Evolutionary conservation across 352 stramenopile species (phyloP), one percentile per base, ranked within the genome.

Genomic region (Pythium pyrilobum): DNA sequence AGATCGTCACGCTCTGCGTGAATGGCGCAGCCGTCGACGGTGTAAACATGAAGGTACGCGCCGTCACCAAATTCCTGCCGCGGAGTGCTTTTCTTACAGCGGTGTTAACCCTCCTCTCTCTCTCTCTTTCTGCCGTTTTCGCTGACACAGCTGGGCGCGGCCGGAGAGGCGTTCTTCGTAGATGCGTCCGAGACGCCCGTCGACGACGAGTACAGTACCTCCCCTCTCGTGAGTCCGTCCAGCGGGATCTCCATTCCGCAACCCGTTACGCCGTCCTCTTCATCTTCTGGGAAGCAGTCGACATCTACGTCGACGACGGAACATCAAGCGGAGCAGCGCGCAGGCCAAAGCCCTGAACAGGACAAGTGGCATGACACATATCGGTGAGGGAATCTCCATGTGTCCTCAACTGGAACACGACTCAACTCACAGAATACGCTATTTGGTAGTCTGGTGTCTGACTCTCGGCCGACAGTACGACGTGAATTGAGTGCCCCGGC

Each of bases 161-260:
- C 72, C 3, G 83, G 83, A 12, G 79, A 94, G 43, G 83, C 76
- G 6, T 89, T 86, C 66, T 94, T 94, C 52, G 75, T 91, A 6
- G 72, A 88, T 31, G 54, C 72, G 37, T 74, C 82, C 46, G 56
- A 81, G 10, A 62, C 82, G 32, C 72, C 68, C 1, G 76, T 85
- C 16, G 70, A 82, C 18, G 71, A 82, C 2, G 80, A 87, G 38
- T 87, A 88, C 58, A 69, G 56, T 23, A 85, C 76, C 24, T 91
- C 81, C 20, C 76, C 81, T 5, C 55, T 88, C 10, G 65, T 52
- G 13, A 88, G 74, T 47, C 76, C 81, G 7, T 55, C 57, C 7
- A 16, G 36, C n/a, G 21, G n/a, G n/a, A n/a, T n/a, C n/a, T n/a
- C n/a, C n/a, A n/a, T n/a, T n/a, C n/a, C n/a, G n/a, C n/a, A n/a